Percentiles rank a stretch among this genome's conserved stretches.
phyloP scores from a whole-genome alignment of 352 stramenopile genomes.

The Elongisporangium undulatum region DNA sequence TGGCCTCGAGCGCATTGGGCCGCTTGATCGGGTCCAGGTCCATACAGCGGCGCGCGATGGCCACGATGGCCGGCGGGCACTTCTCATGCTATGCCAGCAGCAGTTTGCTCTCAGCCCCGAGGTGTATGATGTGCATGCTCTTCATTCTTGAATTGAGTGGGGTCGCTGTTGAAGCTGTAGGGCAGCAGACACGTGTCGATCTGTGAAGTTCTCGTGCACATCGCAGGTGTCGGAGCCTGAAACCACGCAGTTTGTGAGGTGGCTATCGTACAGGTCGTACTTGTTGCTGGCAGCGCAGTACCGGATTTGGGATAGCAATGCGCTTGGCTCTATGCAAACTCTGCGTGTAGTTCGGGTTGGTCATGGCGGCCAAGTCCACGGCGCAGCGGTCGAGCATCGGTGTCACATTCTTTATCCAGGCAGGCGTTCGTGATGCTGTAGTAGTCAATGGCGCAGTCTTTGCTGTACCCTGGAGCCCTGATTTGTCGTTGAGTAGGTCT shows the following conservation, averaged over 20 bases:
- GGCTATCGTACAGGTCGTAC: constrained; percentile 51
- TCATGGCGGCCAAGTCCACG: constrained; percentile 26
- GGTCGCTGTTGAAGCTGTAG: constrained; percentile 59
- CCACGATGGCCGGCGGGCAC: constrained; percentile 44
- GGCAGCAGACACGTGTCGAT: constrained; percentile 73
- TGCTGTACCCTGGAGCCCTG: constrained; percentile 25
- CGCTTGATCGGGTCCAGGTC: constrained; percentile 54
- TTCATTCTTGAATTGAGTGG: constrained; percentile 60
- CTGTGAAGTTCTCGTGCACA: constrained; percentile 54
- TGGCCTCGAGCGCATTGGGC: constrained; percentile 65
- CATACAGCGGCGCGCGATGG: constrained; percentile 53
- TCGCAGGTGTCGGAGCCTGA: constrained; percentile 41
- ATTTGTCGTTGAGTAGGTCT: constrained; percentile 45
- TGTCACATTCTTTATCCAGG: constrained; percentile 23
- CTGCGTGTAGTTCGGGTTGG: constrained; percentile 13
- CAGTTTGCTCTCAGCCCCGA: constrained; percentile 71
- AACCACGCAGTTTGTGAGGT: constrained; percentile 40
- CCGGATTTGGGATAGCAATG: constrained; percentile 32
- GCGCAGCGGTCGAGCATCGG: constrained; percentile 33
- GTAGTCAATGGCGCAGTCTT: constrained; percentile 17
- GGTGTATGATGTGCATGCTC: constrained; percentile 78
- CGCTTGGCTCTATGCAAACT: constrained; percentile 58
- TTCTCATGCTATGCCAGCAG: constrained; percentile 66
- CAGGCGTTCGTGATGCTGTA: constrained; percentile 55
- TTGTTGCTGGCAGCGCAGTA: constrained; percentile 30